Percentiles rank a stretch among this genome's conserved stretches.
phyloP scores from a whole-genome alignment of 345 rosid genomes.

The Melaleuca quinquenervia region DNA sequence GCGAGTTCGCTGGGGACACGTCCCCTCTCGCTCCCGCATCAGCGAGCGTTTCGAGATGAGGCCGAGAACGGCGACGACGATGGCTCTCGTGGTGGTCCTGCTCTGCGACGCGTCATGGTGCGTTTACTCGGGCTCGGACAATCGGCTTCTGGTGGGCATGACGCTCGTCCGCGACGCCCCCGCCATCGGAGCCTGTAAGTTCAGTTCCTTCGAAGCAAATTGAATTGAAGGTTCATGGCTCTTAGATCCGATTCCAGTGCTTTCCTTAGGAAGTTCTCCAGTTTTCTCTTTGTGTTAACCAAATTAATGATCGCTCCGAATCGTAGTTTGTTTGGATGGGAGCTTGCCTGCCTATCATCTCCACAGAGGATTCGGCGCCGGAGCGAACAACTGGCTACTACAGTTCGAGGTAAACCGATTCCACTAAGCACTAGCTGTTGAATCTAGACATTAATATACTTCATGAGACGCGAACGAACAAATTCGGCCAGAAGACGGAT shows the following conservation, averaged over 20 bases:
- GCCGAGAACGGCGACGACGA: background rate
- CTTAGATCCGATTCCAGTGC: background rate
- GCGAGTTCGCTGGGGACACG: background rate
- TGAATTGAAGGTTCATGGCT: too few species aligned
- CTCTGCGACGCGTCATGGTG: slow-evolving; percentile 2
- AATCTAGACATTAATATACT: background rate
- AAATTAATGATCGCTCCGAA: background rate
- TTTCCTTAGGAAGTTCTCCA: background rate
- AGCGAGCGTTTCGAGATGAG: background rate
- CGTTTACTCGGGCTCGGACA: slow-evolving; percentile 15
- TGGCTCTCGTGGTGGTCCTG: slow-evolving; percentile 4
- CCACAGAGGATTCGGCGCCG: slow-evolving; percentile 74
- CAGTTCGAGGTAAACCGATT: slow-evolving; percentile 71
- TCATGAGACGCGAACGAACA: background rate
- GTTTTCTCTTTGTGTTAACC: background rate
- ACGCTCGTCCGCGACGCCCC: slow-evolving; percentile 61
- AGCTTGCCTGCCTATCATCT: slow-evolving; percentile 86
- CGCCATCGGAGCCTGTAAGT: slow-evolving; percentile 59
- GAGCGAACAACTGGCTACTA: slow-evolving; percentile 71
- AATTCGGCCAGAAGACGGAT: background rate
- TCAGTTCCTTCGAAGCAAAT: background rate
- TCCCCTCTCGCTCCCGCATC: background rate
- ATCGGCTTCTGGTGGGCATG: slow-evolving; percentile 46
- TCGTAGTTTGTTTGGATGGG: slow-evolving; percentile 86
- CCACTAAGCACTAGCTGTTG: background rate